A percentile compares a stretch with the other conserved stretches of the same genome.
Conservation (phyloP, 1,284 basidiomycete species). For the Cutaneotrichosporon sp. region DNA sequence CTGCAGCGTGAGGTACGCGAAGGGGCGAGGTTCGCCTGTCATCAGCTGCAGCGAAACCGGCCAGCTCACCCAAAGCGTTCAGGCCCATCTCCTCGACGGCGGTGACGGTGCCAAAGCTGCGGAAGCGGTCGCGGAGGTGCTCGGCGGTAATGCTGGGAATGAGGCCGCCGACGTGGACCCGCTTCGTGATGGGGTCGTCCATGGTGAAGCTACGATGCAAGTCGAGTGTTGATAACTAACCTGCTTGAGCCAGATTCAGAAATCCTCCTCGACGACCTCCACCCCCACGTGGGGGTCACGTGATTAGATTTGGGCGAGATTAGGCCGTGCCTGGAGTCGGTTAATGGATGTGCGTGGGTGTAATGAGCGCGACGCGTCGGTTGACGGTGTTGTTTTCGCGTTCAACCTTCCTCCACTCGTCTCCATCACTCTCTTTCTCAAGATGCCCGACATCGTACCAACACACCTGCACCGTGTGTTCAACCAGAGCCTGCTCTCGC, state of each 20-base stretch:
- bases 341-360: too few relatives aligned
- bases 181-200: constrained; percentile 35
- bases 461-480: constrained; percentile 48
- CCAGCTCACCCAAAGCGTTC: constrained; percentile 46
- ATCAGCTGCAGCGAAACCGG: neutral
- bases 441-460: constrained; percentile 15
- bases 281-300: constrained; percentile 1
- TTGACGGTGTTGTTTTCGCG: constrained; percentile 3
- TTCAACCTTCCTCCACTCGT: neutral
- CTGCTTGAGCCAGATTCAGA: too few relatives aligned
- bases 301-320: neutral
- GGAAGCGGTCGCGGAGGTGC: constrained; percentile 51
- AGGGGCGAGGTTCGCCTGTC: constrained; percentile 46
- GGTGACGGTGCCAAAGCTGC: constrained; percentile 44
- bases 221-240: too few relatives aligned
- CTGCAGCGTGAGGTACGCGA: constrained; percentile 48
- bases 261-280: constrained; percentile 11
- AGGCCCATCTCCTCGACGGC: constrained; percentile 43
- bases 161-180: constrained; percentile 51
- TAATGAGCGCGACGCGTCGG: neutral
- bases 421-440: neutral
- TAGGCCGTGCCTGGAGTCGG: neutral
- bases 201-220: constrained; percentile 10
- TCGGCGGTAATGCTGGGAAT: constrained; percentile 45
- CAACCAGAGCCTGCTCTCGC: constrained; percentile 46